These are phyloP conservation scores for Exserohilum turcica DNA, from an alignment of 2,329 filamentous ascomycete species.

Conservation along the genomic window DNA sequence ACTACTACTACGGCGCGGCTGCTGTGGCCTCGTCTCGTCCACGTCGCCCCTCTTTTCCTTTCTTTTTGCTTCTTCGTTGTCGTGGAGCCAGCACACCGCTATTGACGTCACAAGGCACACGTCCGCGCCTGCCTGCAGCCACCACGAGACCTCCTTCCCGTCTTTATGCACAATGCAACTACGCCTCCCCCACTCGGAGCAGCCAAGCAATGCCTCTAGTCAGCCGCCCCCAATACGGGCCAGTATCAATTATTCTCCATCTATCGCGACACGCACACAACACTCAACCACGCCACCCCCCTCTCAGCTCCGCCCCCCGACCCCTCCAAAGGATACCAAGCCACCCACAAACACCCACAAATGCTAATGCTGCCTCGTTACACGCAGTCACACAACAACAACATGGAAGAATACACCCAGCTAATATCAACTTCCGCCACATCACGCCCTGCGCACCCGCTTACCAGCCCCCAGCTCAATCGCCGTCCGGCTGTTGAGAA, in stretches of 20 bases:
- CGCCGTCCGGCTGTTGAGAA: conserved; percentile 44
- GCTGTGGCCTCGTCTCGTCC: no score
- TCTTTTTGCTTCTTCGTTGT: no score
- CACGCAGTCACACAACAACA: conserved; percentile 24
- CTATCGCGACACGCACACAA: not conserved
- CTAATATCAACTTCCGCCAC: conserved; percentile 1
- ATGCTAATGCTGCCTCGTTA: conserved; percentile 33
- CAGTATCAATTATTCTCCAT: conserved; percentile 1
- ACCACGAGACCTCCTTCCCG: no score
- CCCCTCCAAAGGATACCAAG: conserved; percentile 1
- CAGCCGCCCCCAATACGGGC: not conserved
- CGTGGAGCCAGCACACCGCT: no score
- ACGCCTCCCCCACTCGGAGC: not conserved
- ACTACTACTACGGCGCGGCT: no score
- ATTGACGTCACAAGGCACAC: no score
- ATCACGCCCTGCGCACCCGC: conserved; percentile 39
- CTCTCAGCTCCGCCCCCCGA: conserved; percentile 5
- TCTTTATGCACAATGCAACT: not conserved
- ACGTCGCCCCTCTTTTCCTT: no score
- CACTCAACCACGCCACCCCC: not conserved
- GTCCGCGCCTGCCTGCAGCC: no score
- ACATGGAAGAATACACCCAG: conserved; percentile 25
- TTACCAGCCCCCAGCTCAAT: conserved; percentile 47
- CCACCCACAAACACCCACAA: conserved; percentile 23
- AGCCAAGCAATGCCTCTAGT: no score